Evolutionary conservation across 1,284 basidiomycete genomes (phyloP).

Genomic region (Boletus sp.): DNA sequence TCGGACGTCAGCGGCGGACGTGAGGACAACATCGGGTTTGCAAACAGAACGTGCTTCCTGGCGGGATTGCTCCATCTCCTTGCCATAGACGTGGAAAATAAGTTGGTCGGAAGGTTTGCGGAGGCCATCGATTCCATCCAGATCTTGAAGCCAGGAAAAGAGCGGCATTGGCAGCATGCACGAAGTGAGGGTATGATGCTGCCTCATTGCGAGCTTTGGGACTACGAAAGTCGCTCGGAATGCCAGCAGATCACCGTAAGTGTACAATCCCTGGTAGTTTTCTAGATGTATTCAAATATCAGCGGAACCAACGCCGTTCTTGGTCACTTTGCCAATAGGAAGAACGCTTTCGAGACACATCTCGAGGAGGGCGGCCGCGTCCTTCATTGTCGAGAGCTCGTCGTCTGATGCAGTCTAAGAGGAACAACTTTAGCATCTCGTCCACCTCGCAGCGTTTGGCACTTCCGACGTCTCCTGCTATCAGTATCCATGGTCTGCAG

Average conservation of each 20-base stretch:
- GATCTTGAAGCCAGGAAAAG: background rate
- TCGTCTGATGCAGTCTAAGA: background rate
- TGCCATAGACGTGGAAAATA: background rate
- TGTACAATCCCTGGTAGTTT: background rate
- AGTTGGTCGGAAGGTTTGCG: background rate
- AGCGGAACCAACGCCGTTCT: no score
- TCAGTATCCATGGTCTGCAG: no score
- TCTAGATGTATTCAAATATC: background rate
- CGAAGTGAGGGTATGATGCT: background rate
- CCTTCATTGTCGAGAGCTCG: background rate
- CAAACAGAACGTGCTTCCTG: background rate
- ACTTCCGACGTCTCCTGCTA: background rate
- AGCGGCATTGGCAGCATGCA: background rate
- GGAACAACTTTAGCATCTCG: background rate
- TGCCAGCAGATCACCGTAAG: no score
- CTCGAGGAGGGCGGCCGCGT: background rate
- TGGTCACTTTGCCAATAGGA: background rate
- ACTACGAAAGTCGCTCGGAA: background rate
- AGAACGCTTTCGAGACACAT: background rate
- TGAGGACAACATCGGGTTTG: background rate
- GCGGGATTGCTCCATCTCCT: background rate
- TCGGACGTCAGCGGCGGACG: background rate
- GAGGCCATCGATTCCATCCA: background rate
- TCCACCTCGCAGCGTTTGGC: background rate
- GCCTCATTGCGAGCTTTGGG: background rate